Conservation (phyloP, 345 rosid species). For the Eucalyptus rudis region DNA sequence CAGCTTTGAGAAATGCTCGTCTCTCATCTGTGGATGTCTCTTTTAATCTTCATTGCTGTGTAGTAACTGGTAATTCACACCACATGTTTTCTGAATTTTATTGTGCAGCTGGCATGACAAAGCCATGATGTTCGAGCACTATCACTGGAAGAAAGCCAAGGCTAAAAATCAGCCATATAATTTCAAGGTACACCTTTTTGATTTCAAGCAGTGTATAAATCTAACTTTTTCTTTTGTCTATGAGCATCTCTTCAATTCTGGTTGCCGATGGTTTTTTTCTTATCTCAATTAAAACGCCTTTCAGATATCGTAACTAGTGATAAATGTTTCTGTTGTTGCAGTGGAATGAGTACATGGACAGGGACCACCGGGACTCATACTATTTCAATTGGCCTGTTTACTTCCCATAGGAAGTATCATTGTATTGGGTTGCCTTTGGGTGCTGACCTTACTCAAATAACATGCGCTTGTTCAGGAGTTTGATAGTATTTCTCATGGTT, state of each 20-base stretch:
- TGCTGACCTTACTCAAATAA: neutral
- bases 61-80: neutral
- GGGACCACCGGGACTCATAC: conserved; percentile 54
- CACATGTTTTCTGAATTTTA: neutral
- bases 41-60: neutral
- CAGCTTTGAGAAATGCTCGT: neutral
- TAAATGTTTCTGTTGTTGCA: conserved; percentile 14
- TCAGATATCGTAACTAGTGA: neutral
- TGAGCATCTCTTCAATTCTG: neutral
- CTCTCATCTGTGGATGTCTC: neutral
- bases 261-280: neutral
- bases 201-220: neutral
- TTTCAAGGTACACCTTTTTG: conserved; percentile 37
- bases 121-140: conserved; percentile 74
- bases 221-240: neutral
- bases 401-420: conserved; percentile 31
- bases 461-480: neutral
- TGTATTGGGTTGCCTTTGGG: neutral
- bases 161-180: conserved; percentile 66
- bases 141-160: conserved; percentile 78
- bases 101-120: conserved; percentile 84
- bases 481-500: neutral
- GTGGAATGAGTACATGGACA: conserved; percentile 87
- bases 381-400: conserved; percentile 79
- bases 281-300: neutral